These are phyloP conservation scores for Sporothrix luriei DNA, from an alignment of 2,329 filamentous ascomycete genomes.

Conservation along the genomic window DNA sequence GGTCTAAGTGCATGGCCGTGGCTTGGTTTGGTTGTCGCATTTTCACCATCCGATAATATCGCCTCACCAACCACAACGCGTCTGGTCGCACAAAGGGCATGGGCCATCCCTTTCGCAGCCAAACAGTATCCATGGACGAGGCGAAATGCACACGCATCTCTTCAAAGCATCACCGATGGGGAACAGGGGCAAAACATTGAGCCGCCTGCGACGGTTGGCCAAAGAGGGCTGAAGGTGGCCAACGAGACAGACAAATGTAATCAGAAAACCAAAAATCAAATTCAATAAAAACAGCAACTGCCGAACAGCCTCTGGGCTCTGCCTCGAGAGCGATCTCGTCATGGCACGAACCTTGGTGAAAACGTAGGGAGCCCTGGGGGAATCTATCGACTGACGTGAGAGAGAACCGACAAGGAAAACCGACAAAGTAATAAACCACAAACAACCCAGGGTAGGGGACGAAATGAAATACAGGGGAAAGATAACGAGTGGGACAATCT, in stretches of 20 bases:
- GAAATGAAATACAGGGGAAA: not conserved
- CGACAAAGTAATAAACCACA: constrained; percentile 1
- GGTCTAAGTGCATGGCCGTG: not conserved
- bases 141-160: not conserved
- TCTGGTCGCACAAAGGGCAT: not conserved
- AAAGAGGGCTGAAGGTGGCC: not conserved
- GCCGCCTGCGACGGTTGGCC: not conserved
- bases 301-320: constrained; percentile 29
- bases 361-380: constrained; percentile 31
- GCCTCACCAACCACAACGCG: too few relatives aligned
- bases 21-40: not conserved
- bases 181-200: not conserved
- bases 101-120: not conserved
- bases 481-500: constrained; percentile 5
- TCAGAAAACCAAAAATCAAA: not conserved
- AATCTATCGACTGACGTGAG: constrained; percentile 34
- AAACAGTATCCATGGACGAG: not conserved
- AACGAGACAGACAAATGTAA: not conserved
- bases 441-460: not conserved
- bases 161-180: not conserved
- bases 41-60: not conserved
- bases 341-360: constrained; percentile 24
- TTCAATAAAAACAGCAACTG: constrained; percentile 27
- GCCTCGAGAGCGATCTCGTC: constrained; percentile 33
- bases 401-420: constrained; percentile 15